Base-by-base conservation (phyloP, 2,329 filamentous ascomycete species). In the Alternaria sp. region DNA sequence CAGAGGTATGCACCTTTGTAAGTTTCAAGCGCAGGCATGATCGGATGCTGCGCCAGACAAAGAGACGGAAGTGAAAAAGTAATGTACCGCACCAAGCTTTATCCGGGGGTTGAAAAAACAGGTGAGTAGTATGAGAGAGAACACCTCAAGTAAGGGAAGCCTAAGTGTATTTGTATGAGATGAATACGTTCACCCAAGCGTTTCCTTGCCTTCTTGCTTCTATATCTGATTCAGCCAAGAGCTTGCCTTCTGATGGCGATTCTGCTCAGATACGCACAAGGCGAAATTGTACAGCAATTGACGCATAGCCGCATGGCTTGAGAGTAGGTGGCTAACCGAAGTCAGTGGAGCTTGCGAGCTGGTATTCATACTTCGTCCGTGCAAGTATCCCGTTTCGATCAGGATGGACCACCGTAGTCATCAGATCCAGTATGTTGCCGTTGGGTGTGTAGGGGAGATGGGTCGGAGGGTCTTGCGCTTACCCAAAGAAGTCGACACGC, bases 1-100 rank as follows among this genome's bases (percentile, higher is more conserved):
- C 63, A 72, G 5, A 66, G 56, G 18, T 64, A 61, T 3, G 42
- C 24, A 26, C 61, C 65, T 28, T 57, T 48, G 61, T 58, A 67
- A 7, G 42, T 61, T 22, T 66, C 53, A 14, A 64, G 54, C 22
- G 38, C 36, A 1, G 61, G 54, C 59, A 68, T 68, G 14, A 12
- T 22, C 28, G 8, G 18, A 22, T 8, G 28, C 20, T 5, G 18
- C 34, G 12, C 22, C 3, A 28, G 9, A 18, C 18, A 8, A 48
- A 8, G 34, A 9, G 7, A 32, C 20, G 5, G n/a, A 4, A 48
- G 30, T 30, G 28, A 32, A 46, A 16, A 18, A 46, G 26, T 28
- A 16, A 16, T 36, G 12, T 36, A 36, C 32, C 5, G 14, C 32
- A 30, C 32, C 32, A 36, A 36, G 32, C 12, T 36, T 6, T 36